Percentiles rank a stretch among this genome's conserved stretches.
Conservation (phyloP, 202 grass and related monocot species). For the Schoenoplectus tabernaemontani region DNA sequence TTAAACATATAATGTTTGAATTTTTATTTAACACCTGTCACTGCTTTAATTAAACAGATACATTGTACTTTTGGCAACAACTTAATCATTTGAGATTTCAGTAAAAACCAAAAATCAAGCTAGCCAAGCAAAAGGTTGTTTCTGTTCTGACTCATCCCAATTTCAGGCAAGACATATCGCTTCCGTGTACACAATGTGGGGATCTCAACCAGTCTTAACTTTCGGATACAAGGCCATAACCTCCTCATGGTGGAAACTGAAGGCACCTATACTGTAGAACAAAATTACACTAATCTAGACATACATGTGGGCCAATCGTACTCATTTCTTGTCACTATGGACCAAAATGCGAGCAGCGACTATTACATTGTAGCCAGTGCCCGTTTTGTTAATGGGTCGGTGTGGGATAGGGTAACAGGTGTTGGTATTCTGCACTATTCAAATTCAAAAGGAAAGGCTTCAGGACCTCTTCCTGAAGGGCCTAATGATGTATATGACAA, state of each 20-base stretch:
- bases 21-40: not conserved
- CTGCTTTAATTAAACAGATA: not conserved
- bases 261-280: slow-evolving; percentile 85
- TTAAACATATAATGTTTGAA: not conserved
- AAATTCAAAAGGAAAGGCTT: slow-evolving; percentile 90
- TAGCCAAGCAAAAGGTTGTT: slow-evolving; percentile 4
- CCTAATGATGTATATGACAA: slow-evolving; percentile 93
- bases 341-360: slow-evolving; percentile 96
- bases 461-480: slow-evolving; percentile 77
- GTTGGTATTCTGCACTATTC: slow-evolving; percentile 83
- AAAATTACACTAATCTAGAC: slow-evolving; percentile 89
- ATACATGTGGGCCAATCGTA: slow-evolving; percentile 95
- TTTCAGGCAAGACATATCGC: slow-evolving; percentile 87
- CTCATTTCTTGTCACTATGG: slow-evolving; percentile 96
- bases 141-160: not conserved
- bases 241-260: slow-evolving; percentile 84
- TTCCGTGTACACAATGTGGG: slow-evolving; percentile 89
- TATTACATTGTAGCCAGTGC: slow-evolving; percentile 89
- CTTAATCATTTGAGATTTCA: not conserved
- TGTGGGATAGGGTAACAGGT: slow-evolving; percentile 80
- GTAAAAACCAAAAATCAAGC: not conserved
- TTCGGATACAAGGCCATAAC: slow-evolving; percentile 87
- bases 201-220: slow-evolving; percentile 79
- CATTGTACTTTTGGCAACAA: not conserved
- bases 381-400: slow-evolving; percentile 83